Conservation (phyloP, 768 basidiomycete species). For the Trametes maxima region DNA sequence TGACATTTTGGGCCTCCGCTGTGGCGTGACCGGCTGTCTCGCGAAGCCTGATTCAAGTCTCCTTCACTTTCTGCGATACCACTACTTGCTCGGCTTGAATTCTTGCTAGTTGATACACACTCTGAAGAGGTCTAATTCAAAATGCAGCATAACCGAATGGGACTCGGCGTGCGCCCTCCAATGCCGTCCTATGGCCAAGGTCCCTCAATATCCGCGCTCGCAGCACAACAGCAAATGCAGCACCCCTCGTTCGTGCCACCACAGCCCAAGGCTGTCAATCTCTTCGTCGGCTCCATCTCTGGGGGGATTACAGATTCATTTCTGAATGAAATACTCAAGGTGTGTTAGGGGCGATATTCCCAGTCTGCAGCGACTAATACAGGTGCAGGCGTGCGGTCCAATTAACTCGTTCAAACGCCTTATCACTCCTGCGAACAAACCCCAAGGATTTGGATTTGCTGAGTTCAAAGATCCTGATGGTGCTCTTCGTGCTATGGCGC, state of each 20-base stretch:
- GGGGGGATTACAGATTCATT: conserved; percentile 87
- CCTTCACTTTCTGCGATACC: too few species aligned
- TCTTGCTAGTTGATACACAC: background rate
- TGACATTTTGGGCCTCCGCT: too few species aligned
- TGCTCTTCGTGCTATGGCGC: conserved; percentile 72
- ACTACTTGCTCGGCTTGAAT: background rate
- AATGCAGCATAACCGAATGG: conserved; percentile 79
- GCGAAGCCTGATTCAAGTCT: too few species aligned
- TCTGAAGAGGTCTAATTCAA: background rate
- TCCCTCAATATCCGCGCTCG: conserved; percentile 88
- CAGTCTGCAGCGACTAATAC: background rate
- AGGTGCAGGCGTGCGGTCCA: conserved; percentile 79
- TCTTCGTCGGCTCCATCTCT: conserved; percentile 96
- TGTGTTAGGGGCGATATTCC: conserved; percentile 42
- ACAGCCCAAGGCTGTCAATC: conserved; percentile 71
- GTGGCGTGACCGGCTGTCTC: too few species aligned
- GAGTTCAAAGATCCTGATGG: conserved; percentile 94
- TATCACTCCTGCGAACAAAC: conserved; percentile 89
- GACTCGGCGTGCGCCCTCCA: conserved; percentile 87
- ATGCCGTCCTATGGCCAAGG: conserved; percentile 89
- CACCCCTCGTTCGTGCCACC: conserved; percentile 63
- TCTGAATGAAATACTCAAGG: conserved; percentile 75
- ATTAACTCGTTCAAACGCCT: conserved; percentile 91
- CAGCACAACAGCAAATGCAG: conserved; percentile 74
- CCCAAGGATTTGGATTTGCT: conserved; percentile 96